These are phyloP conservation scores for Trifolium repens DNA, from an alignment of 306 rosid species.

Conservation along the genomic window DNA sequence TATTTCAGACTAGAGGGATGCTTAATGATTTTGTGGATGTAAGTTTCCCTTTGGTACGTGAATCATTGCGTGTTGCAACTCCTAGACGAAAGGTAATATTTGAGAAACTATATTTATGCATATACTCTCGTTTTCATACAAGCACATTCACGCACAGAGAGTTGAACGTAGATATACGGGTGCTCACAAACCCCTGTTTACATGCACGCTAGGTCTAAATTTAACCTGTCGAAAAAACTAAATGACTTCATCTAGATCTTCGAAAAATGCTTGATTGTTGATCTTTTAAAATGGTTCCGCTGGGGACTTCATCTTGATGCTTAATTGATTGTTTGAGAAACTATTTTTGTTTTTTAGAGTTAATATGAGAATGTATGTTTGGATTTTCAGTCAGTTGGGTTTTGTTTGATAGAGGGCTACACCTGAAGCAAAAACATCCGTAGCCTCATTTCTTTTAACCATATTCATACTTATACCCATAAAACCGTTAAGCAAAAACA, in stretches of 20 bases:
- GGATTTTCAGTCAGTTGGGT: background rate
- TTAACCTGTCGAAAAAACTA: background rate
- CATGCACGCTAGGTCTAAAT: constrained; percentile 29
- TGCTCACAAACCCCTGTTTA: background rate
- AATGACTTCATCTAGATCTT: constrained; percentile 26
- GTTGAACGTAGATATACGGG: background rate
- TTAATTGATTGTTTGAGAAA: too few species aligned
- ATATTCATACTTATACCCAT: background rate
- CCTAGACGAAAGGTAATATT: constrained; percentile 48
- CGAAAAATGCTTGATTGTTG: constrained; percentile 15
- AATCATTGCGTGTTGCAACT: constrained; percentile 48
- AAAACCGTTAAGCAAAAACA: background rate
- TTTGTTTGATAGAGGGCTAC: background rate
- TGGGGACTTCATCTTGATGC: too few species aligned
- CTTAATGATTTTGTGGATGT: constrained; percentile 54
- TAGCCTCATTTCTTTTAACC: background rate
- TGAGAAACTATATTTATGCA: constrained; percentile 7
- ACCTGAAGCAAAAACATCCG: background rate
- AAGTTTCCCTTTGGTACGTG: constrained; percentile 54
- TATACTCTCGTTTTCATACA: background rate
- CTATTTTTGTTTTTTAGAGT: background rate
- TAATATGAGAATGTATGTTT: background rate
- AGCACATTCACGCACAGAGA: background rate
- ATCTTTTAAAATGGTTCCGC: background rate
- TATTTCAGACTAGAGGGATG: constrained; percentile 52